Evolutionary conservation across 1,284 basidiomycete species (phyloP), one percentile per base, ranked within the genome.

Genomic region (Ustilago nuda): DNA sequence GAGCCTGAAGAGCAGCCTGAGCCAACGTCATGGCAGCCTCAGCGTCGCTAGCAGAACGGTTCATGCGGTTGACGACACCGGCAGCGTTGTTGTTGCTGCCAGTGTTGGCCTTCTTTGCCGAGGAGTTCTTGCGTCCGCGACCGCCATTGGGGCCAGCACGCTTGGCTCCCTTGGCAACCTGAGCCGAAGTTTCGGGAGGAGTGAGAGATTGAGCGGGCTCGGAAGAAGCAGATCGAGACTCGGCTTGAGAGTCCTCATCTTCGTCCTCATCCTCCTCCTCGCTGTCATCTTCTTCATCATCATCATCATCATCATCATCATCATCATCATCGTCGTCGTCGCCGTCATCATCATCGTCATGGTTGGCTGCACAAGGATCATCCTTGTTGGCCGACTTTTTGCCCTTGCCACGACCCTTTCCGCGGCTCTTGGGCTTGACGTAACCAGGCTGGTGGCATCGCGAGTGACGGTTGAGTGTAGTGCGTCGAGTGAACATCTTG

Each of bases 401-500:
- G 51, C 72, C 72, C 53, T 70, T 72, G 53, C 75, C 75, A 37
- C 72, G 76, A 35, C 68, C 72, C 53, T 72, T 75, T 19, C 72
- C 76, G 41, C 76, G 68, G 57, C 72, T 74, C 66, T 75, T 76
- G 60, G 78, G 78, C 56, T 79, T 79, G 69, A 73, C 72, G 50
- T 79, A 80, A 55, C 79, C 80, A 19, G 81, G 75, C 65, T 82
- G 76, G 32, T 84, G 78, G 66, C 82, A 79, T 17, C 82, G 69
- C 39, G 81, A 79, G 53, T 85, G 84, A 12, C 84, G 84, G 53
- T 85, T 85, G 56, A 85, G 80, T 33, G 84, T 85, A n/a, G 84
- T 85, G 59, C 84, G 80, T 8, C 84, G 76, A 2, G 83, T 85
- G 54, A 85, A 85, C 81, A 81, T 82, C 69, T 85, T 85, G 57